Percentiles rank a stretch among this genome's conserved stretches.
phyloP scores from a whole-genome alignment of 2,329 filamentous ascomycete genomes.

The Chrysoporthe deuterocubensis region DNA sequence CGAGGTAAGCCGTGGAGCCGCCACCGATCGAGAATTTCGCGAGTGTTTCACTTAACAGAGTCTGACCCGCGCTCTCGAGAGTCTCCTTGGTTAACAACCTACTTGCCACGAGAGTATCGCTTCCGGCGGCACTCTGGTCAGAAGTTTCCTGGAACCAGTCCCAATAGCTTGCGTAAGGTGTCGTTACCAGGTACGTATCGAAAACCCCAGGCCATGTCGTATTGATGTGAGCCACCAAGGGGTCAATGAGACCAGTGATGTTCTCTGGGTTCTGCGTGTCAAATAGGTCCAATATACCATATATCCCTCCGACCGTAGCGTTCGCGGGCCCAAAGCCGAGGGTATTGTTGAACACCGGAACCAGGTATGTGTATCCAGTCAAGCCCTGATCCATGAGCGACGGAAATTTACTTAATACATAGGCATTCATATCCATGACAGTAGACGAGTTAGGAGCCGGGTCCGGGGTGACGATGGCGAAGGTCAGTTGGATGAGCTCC shows the following conservation, averaged over 20 bases:
- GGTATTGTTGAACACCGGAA: neutral
- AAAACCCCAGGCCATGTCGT: too few species aligned
- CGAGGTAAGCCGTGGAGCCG: too few species aligned
- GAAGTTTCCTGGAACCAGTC: slow-evolving; percentile 43
- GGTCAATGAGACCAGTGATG: neutral
- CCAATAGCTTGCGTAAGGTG: slow-evolving; percentile 41
- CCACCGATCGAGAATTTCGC: too few species aligned
- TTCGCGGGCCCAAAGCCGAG: neutral
- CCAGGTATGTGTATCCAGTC: neutral
- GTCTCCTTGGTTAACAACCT: slow-evolving; percentile 45
- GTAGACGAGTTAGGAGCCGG: too few species aligned
- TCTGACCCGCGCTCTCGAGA: too few species aligned
- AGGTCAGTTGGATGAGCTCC: neutral
- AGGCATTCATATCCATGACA: neutral
- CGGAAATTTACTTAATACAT: neutral
- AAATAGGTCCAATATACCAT: neutral
- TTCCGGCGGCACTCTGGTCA: slow-evolving; percentile 43
- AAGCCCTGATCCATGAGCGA: neutral
- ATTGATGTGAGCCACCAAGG: neutral
- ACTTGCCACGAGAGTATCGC: slow-evolving; percentile 45
- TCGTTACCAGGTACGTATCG: slow-evolving; percentile 10
- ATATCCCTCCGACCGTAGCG: too few species aligned
- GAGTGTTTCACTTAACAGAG: too few species aligned
- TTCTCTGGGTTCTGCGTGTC: neutral
- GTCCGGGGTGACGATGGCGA: neutral